phyloP scores from a whole-genome alignment of 164 flowering plant species.

The Taxillus chinensis region DNA sequence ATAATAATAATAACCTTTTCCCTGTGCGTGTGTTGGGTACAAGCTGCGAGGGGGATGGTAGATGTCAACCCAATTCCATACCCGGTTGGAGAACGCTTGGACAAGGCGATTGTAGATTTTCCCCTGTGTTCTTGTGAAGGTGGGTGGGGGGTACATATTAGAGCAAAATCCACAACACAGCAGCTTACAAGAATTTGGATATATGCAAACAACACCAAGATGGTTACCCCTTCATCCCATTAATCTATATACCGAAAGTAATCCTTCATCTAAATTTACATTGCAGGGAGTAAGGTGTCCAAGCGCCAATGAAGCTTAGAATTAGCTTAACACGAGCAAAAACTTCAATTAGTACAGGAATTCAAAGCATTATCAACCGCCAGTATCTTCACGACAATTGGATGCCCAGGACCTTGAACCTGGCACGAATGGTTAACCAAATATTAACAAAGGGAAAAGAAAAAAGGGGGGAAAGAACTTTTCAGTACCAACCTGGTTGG shows the following conservation, averaged over 20 bases:
- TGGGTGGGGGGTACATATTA: not conserved
- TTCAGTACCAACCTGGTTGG: not conserved
- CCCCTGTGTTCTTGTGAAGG: no score
- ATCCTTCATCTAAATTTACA: not conserved
- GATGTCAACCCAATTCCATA: no score
- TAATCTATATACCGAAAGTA: not conserved
- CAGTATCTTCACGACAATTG: not conserved
- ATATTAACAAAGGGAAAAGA: not conserved
- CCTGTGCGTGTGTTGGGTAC: no score
- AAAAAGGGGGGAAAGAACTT: no score
- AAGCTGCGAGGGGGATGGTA: no score
- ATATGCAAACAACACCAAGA: not conserved
- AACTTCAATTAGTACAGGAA: not conserved
- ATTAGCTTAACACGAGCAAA: not conserved
- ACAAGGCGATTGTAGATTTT: no score
- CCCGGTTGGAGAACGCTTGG: no score
- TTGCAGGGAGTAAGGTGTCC: not conserved
- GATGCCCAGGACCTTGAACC: not conserved
- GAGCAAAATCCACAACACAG: not conserved
- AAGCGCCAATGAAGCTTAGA: not conserved
- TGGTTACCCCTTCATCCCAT: not conserved
- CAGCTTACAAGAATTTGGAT: not conserved
- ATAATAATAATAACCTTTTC: no score
- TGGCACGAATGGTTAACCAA: not conserved
- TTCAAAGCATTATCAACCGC: not conserved